These are phyloP conservation scores for Wickerhamia fluorescens DNA, from an alignment of 805 yeast genomes.

Conservation along the genomic window DNA sequence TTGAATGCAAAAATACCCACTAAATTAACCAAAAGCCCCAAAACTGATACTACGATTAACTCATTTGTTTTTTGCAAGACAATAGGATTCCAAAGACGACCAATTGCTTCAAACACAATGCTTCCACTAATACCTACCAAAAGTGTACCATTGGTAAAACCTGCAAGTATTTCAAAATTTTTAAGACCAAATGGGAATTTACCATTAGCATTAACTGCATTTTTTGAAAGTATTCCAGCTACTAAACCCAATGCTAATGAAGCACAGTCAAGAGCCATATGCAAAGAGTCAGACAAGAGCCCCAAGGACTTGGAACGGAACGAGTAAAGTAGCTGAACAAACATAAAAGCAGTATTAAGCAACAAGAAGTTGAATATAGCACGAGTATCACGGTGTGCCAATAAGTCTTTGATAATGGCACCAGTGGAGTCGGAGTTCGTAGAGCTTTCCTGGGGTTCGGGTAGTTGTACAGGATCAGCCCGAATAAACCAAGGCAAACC, in stretches of 20 bases:
- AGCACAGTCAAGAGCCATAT: slow-evolving; percentile 93
- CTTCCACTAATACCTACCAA: slow-evolving; percentile 85
- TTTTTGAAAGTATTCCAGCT: slow-evolving; percentile 57
- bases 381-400: slow-evolving; percentile 55
- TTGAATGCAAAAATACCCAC: slow-evolving; percentile 94
- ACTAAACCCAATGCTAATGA: slow-evolving; percentile 83
- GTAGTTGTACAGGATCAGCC: slow-evolving; percentile 13
- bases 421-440: slow-evolving; percentile 1
- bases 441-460: too few relatives aligned
- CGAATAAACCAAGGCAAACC: slow-evolving; percentile 16
- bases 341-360: slow-evolving; percentile 88
- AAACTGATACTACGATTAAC: slow-evolving; percentile 70
- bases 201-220: slow-evolving; percentile 41
- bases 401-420: slow-evolving; percentile 21
- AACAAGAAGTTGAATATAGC: slow-evolving; percentile 84
- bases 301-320: slow-evolving; percentile 91
- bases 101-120: slow-evolving; percentile 78
- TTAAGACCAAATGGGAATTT: slow-evolving; percentile 80
- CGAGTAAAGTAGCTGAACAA: slow-evolving; percentile 86
- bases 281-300: slow-evolving; percentile 84
- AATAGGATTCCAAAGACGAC: slow-evolving; percentile 74
- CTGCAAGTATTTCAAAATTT: slow-evolving; percentile 86
- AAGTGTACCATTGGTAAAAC: slow-evolving; percentile 89
- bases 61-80: slow-evolving; percentile 74
- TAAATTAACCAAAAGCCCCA: slow-evolving; percentile 83